Percentiles rank a stretch among this genome's conserved stretches.
Conservation (phyloP, 208 protist genomes). For the Trypanosoma lewisi region DNA sequence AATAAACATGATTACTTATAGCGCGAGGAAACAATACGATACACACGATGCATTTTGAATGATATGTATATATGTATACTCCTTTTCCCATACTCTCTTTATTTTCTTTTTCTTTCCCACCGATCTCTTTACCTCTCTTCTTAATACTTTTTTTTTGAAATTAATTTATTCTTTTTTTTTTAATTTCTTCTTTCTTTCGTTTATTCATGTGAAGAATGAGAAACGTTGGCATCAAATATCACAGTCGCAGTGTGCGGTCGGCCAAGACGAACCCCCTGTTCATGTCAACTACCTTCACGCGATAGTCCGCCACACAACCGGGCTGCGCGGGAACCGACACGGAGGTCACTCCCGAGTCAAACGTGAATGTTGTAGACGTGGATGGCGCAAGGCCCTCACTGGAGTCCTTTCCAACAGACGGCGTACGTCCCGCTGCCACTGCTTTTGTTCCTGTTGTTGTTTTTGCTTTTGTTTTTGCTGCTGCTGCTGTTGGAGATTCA, state of each 20-base stretch:
- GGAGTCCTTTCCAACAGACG: background rate
- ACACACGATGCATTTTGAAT: too few relatives aligned
- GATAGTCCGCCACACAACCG: constrained; percentile 23
- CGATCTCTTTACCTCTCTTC: background rate
- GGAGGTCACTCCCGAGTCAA: constrained; percentile 47
- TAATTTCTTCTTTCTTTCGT: background rate
- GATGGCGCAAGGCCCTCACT: constrained; percentile 3
- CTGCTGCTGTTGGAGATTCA: constrained; percentile 1
- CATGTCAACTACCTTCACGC: constrained; percentile 58
- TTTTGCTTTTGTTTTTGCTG: constrained; percentile 4
- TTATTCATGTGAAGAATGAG: background rate
- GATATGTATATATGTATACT: too few relatives aligned
- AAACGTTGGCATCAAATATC: background rate
- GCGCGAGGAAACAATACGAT: too few relatives aligned
- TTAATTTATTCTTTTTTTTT: background rate
- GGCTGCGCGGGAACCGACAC: constrained; percentile 43
- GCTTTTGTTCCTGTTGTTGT: too few relatives aligned
- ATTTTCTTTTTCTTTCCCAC: background rate
- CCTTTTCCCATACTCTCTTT: background rate
- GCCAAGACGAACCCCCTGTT: constrained; percentile 42
- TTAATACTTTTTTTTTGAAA: background rate
- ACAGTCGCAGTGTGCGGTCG: constrained; percentile 35
- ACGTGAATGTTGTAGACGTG: constrained; percentile 43
- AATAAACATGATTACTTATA: background rate
- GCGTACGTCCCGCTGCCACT: background rate